phyloP scores from a whole-genome alignment of 2,329 filamentous ascomycete species.

The Aspergillus melleus region DNA sequence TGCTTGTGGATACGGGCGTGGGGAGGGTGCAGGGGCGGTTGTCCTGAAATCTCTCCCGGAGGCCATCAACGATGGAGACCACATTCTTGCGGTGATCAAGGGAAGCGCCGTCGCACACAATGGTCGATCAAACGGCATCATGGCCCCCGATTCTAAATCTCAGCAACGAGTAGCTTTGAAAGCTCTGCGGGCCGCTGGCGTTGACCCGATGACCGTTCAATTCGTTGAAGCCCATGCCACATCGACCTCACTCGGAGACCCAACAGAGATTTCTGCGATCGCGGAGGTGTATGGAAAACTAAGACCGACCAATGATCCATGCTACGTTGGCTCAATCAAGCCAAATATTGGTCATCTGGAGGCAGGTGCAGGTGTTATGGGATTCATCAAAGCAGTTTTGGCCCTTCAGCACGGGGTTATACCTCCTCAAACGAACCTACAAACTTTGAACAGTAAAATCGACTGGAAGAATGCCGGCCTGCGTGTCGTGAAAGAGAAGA shows the following conservation, averaged over 20 bases:
- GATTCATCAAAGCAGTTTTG: constrained; percentile 29
- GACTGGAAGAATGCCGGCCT: constrained; percentile 30
- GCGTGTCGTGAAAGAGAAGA: constrained; percentile 23
- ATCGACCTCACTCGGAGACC: constrained; percentile 23
- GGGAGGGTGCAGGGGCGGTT: constrained; percentile 32
- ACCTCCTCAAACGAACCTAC: constrained; percentile 36
- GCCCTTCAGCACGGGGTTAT: constrained; percentile 23
- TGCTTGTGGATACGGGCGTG: constrained; percentile 32
- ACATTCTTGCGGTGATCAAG: constrained; percentile 32
- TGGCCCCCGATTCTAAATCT: constrained; percentile 33
- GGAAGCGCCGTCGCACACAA: constrained; percentile 34
- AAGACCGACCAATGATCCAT: constrained; percentile 17
- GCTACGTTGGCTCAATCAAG: constrained; percentile 34
- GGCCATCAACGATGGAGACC: constrained; percentile 30
- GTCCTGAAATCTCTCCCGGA: constrained; percentile 30
- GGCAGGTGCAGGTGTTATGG: constrained; percentile 28
- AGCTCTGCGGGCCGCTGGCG: constrained; percentile 7
- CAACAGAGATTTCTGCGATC: constrained; percentile 19
- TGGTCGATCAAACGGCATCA: constrained; percentile 36
- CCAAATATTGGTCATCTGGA: constrained; percentile 35
- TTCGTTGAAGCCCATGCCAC: constrained; percentile 27
- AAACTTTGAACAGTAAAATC: constrained; percentile 33
- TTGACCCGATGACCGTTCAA: constrained; percentile 18
- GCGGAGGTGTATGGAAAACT: constrained; percentile 12
- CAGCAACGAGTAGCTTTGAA: constrained; percentile 30